These are phyloP conservation scores for Aquilaria malaccensis DNA, from an alignment of 345 rosid species.

Conservation along the genomic window DNA sequence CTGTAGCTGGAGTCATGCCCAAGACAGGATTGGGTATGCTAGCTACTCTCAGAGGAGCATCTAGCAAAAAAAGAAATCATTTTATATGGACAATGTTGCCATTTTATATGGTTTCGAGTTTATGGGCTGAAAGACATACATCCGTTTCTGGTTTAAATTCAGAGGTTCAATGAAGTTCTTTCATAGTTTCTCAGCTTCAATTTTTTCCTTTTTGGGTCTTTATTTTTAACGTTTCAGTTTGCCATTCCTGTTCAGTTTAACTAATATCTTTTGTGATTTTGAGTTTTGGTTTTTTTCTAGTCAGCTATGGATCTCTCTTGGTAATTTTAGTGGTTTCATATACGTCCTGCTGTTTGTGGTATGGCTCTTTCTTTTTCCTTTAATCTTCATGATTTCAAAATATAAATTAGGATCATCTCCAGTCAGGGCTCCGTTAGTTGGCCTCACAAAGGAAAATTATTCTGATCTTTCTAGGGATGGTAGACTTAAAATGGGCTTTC, in stretches of 20 bases:
- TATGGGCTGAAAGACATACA: slow-evolving; percentile 13
- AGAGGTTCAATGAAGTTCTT: slow-evolving; percentile 6
- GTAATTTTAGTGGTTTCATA: no score
- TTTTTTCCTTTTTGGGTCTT: not conserved
- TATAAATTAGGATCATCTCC: no score
- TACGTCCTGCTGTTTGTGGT: no score
- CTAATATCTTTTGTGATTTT: not conserved
- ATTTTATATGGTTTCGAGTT: slow-evolving; percentile 13
- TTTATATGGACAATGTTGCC: slow-evolving; percentile 16
- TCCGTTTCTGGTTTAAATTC: not conserved
- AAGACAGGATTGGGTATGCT: slow-evolving; percentile 4
- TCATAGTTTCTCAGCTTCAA: not conserved
- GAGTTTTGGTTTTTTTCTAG: not conserved
- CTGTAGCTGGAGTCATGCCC: slow-evolving; percentile 9
- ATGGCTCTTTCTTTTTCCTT: no score
- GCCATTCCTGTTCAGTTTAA: not conserved
- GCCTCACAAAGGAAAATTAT: no score
- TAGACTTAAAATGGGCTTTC: no score
- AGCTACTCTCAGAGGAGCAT: slow-evolving; percentile 5
- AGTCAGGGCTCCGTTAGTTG: no score
- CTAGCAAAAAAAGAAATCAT: slow-evolving; percentile 8
- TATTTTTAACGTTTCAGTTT: not conserved
- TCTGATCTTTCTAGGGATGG: no score
- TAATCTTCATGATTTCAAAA: no score
- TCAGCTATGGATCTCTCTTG: not conserved